Evolutionary conservation across 176 grass and related monocot species (phyloP).

Genomic region (Carex parvula): DNA sequence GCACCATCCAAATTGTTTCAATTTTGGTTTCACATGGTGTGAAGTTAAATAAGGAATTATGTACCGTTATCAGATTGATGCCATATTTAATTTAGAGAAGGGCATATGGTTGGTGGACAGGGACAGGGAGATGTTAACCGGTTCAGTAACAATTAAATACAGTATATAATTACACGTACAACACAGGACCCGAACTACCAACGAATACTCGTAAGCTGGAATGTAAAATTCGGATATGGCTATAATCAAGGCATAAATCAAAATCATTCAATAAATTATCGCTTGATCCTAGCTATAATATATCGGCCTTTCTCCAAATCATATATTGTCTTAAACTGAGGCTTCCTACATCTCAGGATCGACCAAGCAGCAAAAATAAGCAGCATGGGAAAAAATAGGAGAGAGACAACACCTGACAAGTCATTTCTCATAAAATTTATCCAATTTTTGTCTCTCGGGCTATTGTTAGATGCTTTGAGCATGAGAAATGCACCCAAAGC

Average conservation of each 20-base stretch:
- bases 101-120: background rate
- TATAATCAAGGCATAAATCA: background rate
- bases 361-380: constrained; percentile 53
- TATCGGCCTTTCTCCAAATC: constrained; percentile 74
- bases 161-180: constrained; percentile 4
- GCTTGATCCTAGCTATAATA: constrained; percentile 51
- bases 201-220: background rate
- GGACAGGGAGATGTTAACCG: background rate
- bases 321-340: constrained; percentile 58
- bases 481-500: constrained; percentile 80
- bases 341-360: constrained; percentile 51
- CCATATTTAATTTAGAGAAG: background rate
- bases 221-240: background rate
- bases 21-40: background rate
- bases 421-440: constrained; percentile 30
- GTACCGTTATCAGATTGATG: background rate
- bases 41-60: background rate
- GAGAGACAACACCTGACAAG: constrained; percentile 34
- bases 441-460: constrained; percentile 46
- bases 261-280: constrained; percentile 29
- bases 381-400: constrained; percentile 39
- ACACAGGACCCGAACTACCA: constrained; percentile 6
- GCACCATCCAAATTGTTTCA: background rate
- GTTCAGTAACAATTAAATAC: background rate
- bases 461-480: constrained; percentile 37